Evolutionary conservation across 805 yeast species (phyloP), one percentile per base, ranked within the genome.

Genomic region (Teunomyces stri): DNA sequence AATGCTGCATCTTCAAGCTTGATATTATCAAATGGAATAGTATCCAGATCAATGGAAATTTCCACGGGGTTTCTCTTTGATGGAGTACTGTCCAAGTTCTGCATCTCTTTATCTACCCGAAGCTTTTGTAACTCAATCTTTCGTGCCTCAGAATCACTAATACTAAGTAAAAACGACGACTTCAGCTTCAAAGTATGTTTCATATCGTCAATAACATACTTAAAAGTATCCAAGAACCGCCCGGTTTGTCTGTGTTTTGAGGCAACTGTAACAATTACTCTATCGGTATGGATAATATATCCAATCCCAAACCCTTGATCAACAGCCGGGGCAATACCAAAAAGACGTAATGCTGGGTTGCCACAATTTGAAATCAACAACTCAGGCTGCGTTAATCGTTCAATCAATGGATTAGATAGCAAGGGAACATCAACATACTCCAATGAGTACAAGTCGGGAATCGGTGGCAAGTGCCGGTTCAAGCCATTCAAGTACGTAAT

Each of bases 271-370:
- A 90, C 78, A 1, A 90, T 80, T 22, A 90, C 80, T 16, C 89
- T 82, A 59, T 89, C 87, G 37, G 75, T 80, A 64, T 91, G 89
- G 55, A 90, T 85, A 55, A 90, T 88, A 63, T 90, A 90, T 4
- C 96, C 96, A 31, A 90, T 78, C n/a, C 97, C 97, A 65, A 85
- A 89, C 2, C 97, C 97, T 59, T 88, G 91, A 42, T 89, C 85
- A 11, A 86, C 76, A 1, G 89, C 91, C 2, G 97, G 97, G 3
- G 96, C 95, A 60, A 90, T 90, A 0, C 97, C 97, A 70, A 90
- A 90, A 43, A 85, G 74, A 52, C 86, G 83, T 48, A 90, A 73
- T 1, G 96, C 86, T 5, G 96, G 96, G 62, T 90, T 90, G 33
- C 97, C 97, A 70, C 97, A 90, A 65, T 90, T 90, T 13, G 91